Conservation (phyloP, 768 basidiomycete genomes). For the Coprinellus aureogranulatus region DNA sequence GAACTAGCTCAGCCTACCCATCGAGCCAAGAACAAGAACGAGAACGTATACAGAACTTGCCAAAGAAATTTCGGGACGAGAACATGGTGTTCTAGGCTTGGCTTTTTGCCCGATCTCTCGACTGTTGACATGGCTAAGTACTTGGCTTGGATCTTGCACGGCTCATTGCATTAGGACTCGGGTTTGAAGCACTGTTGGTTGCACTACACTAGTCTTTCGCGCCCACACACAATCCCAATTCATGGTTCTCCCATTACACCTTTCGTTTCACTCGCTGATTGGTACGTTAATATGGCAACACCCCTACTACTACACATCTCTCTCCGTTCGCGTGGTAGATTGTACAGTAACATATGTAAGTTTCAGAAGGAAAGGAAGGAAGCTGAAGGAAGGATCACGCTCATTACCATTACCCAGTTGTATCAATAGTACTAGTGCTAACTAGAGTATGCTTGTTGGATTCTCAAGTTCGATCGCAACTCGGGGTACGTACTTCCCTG, state of each 20-base stretch:
- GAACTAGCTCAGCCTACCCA: background rate
- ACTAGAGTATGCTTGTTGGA: background rate
- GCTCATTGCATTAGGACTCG: background rate
- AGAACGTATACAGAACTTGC: slow-evolving; percentile 1
- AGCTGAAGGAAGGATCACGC: background rate
- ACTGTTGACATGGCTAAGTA: background rate
- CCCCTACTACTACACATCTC: too few species aligned
- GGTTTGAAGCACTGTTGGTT: background rate
- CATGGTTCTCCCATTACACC: too few species aligned
- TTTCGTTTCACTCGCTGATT: too few species aligned
- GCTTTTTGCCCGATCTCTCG: background rate
- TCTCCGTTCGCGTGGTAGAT: background rate
- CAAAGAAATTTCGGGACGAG: slow-evolving; percentile 4
- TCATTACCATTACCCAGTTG: background rate
- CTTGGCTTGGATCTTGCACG: too few species aligned
- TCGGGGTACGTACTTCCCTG: too few species aligned
- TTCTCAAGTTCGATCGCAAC: background rate
- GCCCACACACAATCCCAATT: background rate
- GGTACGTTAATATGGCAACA: too few species aligned
- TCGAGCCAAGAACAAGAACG: background rate
- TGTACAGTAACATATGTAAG: background rate
- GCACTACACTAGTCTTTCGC: background rate
- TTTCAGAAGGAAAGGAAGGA: background rate
- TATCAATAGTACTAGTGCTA: background rate
- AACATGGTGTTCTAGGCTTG: background rate